Conservation (phyloP, 257 asterid species). For the Capsicum rhomboideum region DNA sequence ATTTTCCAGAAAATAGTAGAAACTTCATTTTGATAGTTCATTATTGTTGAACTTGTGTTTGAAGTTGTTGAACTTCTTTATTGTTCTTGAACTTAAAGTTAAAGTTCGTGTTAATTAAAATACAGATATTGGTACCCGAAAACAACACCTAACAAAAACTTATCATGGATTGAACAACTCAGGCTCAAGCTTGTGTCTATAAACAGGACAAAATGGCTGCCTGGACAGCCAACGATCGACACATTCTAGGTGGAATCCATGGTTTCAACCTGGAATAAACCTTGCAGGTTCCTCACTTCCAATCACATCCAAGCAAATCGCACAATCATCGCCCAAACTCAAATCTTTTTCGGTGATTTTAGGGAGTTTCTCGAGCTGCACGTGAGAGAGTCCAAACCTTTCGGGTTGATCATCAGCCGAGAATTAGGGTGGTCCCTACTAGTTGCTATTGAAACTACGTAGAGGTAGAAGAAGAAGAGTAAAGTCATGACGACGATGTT, state of each 20-base stretch:
- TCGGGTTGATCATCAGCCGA: not conserved
- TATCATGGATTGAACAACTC: not conserved
- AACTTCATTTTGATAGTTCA: too few species aligned
- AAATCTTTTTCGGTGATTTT: not conserved
- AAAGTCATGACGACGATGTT: not conserved
- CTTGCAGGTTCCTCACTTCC: not conserved
- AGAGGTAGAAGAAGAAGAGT: not conserved
- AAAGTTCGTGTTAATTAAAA: too few species aligned
- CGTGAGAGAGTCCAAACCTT: not conserved
- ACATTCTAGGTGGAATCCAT: constrained; percentile 18
- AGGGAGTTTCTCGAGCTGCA: constrained; percentile 1
- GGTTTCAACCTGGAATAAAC: constrained; percentile 16
- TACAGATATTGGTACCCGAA: too few species aligned
- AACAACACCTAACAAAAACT: too few species aligned
- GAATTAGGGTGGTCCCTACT: not conserved
- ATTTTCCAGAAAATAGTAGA: too few species aligned
- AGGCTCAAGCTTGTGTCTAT: not conserved
- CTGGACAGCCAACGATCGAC: constrained; percentile 13
- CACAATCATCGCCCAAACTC: not conserved
- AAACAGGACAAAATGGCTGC: constrained; percentile 12
- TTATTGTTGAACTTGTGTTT: too few species aligned
- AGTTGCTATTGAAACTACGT: not conserved
- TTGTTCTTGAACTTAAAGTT: too few species aligned
- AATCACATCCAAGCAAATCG: constrained; percentile 3
- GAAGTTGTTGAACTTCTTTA: too few species aligned